These are phyloP conservation scores for Umbelopsis sp. DNA, from an alignment of 371 early-diverging fungal species.

Conservation along the genomic window DNA sequence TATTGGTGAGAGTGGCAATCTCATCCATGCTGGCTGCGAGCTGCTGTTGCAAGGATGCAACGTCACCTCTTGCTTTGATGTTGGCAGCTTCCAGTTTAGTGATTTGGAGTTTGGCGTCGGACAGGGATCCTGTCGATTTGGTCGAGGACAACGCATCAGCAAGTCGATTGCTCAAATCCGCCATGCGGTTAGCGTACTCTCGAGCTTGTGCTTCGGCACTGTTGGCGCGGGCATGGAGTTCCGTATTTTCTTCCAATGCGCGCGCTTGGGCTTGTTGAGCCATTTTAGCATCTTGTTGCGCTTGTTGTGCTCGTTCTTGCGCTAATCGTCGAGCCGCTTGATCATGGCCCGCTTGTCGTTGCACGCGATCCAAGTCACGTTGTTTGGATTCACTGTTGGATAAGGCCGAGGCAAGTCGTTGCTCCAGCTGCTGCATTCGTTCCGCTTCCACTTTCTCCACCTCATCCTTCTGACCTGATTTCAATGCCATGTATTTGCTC, in stretches of 20 bases:
- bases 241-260: constrained; percentile 47
- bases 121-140: constrained; percentile 8
- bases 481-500: constrained; percentile 45
- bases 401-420: constrained; percentile 47
- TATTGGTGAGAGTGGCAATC: constrained; percentile 27
- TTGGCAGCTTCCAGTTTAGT: constrained; percentile 43
- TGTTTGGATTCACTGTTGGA: constrained; percentile 48
- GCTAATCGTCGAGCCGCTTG: constrained; percentile 43
- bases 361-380: constrained; percentile 37
- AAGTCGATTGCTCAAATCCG: constrained; percentile 34
- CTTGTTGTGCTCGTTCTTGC: constrained; percentile 53
- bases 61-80: constrained; percentile 44
- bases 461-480: constrained; percentile 37
- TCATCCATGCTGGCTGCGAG: constrained; percentile 43
- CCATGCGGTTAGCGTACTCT: constrained; percentile 36
- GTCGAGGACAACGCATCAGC: constrained; percentile 28
- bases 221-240: constrained; percentile 43
- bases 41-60: constrained; percentile 37
- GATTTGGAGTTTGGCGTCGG: constrained; percentile 40
- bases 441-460: constrained; percentile 39
- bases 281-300: constrained; percentile 52
- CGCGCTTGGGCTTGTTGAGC: constrained; percentile 54
- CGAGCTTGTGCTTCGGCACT: constrained; percentile 50
- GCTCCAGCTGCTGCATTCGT: constrained; percentile 53
- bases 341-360: constrained; percentile 52